These are phyloP conservation scores for Dispira parvispora DNA, from an alignment of 192 early-diverging fungal species.

Conservation along the genomic window DNA sequence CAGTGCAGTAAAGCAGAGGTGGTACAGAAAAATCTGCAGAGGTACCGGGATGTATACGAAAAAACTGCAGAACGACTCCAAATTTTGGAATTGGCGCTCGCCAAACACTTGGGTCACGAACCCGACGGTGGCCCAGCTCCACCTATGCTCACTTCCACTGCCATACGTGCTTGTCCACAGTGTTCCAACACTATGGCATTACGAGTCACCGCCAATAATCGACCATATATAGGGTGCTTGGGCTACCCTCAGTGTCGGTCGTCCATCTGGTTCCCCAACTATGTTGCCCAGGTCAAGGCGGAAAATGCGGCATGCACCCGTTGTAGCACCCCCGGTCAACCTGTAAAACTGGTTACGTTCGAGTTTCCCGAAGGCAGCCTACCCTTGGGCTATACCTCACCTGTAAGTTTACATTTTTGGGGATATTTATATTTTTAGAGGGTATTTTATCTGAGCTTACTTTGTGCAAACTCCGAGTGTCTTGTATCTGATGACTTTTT, in stretches of 20 bases:
- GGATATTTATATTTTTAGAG: no score
- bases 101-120: constrained; percentile 18
- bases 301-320: not conserved
- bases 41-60: constrained; percentile 58
- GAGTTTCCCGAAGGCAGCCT: not conserved
- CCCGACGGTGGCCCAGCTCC: not conserved
- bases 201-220: constrained; percentile 11
- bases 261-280: constrained; percentile 24
- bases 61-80: constrained; percentile 27
- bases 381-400: not conserved
- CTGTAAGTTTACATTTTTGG: constrained; percentile 4
- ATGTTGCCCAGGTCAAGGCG: not conserved
- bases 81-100: constrained; percentile 27
- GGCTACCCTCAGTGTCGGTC: constrained; percentile 28
- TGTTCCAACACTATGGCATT: constrained; percentile 12
- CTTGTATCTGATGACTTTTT: no score
- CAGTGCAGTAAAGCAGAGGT: constrained; percentile 45
- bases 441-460: no score
- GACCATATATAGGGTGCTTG: constrained; percentile 25
- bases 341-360: not conserved
- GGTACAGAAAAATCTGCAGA: constrained; percentile 37
- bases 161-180: constrained; percentile 15
- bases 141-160: constrained; percentile 9
- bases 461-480: no score
- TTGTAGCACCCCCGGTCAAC: not conserved